Conservation (phyloP, 2,329 filamentous ascomycete species). For the Colletotrichum cereale region DNA sequence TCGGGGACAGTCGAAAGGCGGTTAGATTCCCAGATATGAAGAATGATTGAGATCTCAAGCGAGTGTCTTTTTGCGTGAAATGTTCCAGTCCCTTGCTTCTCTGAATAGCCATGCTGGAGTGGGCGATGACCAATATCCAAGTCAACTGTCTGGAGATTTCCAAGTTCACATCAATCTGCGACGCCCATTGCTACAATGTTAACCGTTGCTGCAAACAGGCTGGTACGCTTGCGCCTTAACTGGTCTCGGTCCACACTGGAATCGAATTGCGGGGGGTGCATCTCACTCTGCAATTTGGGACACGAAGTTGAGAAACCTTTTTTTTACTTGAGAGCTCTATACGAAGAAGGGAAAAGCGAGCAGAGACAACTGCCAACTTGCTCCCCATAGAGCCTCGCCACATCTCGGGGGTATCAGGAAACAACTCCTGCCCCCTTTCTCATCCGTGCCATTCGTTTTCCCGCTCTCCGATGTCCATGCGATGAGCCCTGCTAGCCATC, state of each 20-base stretch:
- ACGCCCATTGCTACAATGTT: neutral
- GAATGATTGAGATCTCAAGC: constrained; percentile 10
- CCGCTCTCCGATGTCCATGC: neutral
- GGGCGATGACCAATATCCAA: neutral
- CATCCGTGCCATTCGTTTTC: neutral
- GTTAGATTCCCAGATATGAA: constrained; percentile 17
- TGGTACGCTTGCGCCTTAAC: neutral
- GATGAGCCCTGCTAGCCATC: constrained; percentile 7
- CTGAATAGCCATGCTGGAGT: too few relatives aligned
- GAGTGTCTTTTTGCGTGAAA: neutral
- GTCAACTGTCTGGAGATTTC: neutral
- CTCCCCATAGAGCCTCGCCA: neutral
- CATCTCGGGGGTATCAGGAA: neutral
- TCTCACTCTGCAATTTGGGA: neutral
- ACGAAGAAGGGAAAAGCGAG: neutral
- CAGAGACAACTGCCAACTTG: too few relatives aligned
- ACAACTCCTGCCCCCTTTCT: neutral
- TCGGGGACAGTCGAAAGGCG: constrained; percentile 16
- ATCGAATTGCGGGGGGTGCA: neutral
- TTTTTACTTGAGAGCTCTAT: neutral
- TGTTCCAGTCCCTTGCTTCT: neutral
- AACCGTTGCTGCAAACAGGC: neutral
- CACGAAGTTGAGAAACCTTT: neutral
- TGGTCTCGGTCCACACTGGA: neutral
- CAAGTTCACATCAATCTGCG: neutral